Evolutionary conservation across 1,284 basidiomycete species (phyloP).

Genomic region (Coniferiporia sulphurascens): DNA sequence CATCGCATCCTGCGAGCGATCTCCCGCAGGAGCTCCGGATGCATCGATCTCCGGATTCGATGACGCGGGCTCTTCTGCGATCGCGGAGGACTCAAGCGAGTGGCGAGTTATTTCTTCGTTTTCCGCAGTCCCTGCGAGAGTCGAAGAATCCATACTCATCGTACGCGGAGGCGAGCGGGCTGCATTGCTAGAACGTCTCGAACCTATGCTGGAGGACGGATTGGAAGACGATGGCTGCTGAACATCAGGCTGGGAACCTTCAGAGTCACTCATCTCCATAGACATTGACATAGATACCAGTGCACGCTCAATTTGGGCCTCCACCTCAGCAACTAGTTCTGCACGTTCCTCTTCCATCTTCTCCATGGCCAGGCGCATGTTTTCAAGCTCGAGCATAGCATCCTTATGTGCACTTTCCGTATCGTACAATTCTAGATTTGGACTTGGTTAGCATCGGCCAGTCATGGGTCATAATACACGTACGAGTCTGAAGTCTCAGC

Average conservation of each 20-base stretch:
- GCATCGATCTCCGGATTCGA: constrained; percentile 33
- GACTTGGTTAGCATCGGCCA: constrained; percentile 5
- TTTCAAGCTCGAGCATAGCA: constrained; percentile 61
- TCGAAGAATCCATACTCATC: constrained; percentile 32
- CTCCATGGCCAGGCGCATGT: constrained; percentile 75
- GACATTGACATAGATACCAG: constrained; percentile 78
- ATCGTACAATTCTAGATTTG: constrained; percentile 52
- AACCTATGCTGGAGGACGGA: constrained; percentile 51
- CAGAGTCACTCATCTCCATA: constrained; percentile 68
- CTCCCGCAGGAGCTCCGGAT: constrained; percentile 36
- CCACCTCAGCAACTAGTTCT: constrained; percentile 83
- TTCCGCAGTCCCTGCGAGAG: constrained; percentile 30
- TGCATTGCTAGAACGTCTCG: constrained; percentile 43
- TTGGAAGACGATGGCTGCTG: constrained; percentile 31
- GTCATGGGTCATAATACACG: constrained; percentile 27
- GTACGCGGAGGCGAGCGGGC: constrained; percentile 37
- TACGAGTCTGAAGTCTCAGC: constrained; percentile 65
- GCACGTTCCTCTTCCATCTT: constrained; percentile 79
- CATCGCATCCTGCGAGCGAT: constrained; percentile 68
- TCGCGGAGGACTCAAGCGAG: constrained; percentile 29
- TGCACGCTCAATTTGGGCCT: constrained; percentile 81
- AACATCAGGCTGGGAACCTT: constrained; percentile 20
- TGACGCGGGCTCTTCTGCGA: constrained; percentile 28
- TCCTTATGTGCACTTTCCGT: constrained; percentile 72
- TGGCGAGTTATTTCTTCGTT: constrained; percentile 38